These are phyloP conservation scores for Aureobasidium sp. DNA, from an alignment of 2,329 filamentous ascomycete species.

Conservation along the genomic window DNA sequence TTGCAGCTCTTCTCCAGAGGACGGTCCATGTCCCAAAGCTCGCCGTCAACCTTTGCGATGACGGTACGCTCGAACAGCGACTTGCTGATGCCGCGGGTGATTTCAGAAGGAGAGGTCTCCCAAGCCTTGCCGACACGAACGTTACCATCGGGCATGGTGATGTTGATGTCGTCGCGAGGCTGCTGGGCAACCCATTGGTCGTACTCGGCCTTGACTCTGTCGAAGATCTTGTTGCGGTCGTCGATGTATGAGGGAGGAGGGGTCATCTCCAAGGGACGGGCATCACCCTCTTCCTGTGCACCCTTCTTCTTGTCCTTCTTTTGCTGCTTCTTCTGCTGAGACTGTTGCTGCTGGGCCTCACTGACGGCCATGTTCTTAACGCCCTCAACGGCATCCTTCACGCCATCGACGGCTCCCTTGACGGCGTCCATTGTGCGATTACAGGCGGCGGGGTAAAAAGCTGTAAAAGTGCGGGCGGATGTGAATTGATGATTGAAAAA, in stretches of 20 bases:
- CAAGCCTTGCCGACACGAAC: conserved; percentile 70
- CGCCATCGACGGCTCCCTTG: conserved; percentile 17
- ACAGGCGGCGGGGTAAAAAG: conserved; percentile 11
- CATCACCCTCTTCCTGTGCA: conserved; percentile 27
- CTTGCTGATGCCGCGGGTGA: conserved; percentile 75
- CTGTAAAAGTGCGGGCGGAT: conserved; percentile 1
- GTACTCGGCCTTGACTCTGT: conserved; percentile 77
- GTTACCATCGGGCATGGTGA: conserved; percentile 67
- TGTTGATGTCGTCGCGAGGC: conserved; percentile 65
- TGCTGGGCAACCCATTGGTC: conserved; percentile 67
- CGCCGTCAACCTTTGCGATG: conserved; percentile 75
- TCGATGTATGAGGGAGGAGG: conserved; percentile 69
- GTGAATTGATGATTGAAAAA: neutral
- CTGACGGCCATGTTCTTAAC: conserved; percentile 54
- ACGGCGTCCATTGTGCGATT: conserved; percentile 15
- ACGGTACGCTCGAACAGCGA: conserved; percentile 80
- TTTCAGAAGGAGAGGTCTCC: conserved; percentile 80
- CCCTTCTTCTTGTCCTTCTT: conserved; percentile 47
- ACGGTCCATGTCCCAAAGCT: conserved; percentile 88
- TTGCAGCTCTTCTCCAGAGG: conserved; percentile 83
- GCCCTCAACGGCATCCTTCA: conserved; percentile 43
- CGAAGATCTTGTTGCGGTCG: conserved; percentile 78
- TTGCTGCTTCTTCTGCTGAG: conserved; percentile 32
- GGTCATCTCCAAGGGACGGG: conserved; percentile 41
- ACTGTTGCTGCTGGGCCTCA: conserved; percentile 22